Conservation (phyloP, 2,329 filamentous ascomycete genomes). For the Paramyrothecium sp. region DNA sequence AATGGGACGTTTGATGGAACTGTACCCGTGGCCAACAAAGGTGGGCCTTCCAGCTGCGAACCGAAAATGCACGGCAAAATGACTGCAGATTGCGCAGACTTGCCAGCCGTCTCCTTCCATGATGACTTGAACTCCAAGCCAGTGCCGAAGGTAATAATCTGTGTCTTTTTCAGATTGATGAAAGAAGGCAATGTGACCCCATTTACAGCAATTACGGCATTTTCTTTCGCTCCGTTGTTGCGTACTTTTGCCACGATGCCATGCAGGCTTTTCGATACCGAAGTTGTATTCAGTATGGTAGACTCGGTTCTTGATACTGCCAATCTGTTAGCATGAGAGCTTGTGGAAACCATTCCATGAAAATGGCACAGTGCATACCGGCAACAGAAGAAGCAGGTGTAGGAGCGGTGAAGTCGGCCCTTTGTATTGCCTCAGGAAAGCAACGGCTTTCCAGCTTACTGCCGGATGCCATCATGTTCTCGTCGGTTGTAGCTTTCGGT, state of each 20-base stretch:
- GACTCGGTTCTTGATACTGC: too few species aligned
- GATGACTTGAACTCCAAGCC: slow-evolving; percentile 3
- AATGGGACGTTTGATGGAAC: slow-evolving; percentile 10
- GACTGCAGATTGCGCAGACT: slow-evolving; percentile 6
- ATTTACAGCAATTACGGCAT: not conserved
- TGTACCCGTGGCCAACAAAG: slow-evolving; percentile 12
- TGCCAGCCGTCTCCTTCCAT: not conserved
- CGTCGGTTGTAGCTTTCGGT: slow-evolving; percentile 9
- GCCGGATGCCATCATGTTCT: slow-evolving; percentile 1
- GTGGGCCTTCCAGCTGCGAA: slow-evolving; percentile 10
- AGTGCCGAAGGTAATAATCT: slow-evolving; percentile 5
- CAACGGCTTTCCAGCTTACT: not conserved
- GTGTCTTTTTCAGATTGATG: not conserved
- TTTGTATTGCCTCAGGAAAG: slow-evolving; percentile 9
- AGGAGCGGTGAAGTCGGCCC: slow-evolving; percentile 9
- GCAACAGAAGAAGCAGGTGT: not conserved
- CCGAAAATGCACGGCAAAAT: slow-evolving; percentile 16
- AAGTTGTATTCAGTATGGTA: not conserved
- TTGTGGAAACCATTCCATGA: too few species aligned
- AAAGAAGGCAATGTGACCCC: not conserved
- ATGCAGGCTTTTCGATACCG: not conserved
- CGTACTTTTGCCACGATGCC: not conserved
- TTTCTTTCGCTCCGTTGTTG: too few species aligned
- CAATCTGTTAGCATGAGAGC: too few species aligned
- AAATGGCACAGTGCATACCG: too few species aligned